Conservation (phyloP, 179 eudicot species). For the Carnegiea gigantea region DNA sequence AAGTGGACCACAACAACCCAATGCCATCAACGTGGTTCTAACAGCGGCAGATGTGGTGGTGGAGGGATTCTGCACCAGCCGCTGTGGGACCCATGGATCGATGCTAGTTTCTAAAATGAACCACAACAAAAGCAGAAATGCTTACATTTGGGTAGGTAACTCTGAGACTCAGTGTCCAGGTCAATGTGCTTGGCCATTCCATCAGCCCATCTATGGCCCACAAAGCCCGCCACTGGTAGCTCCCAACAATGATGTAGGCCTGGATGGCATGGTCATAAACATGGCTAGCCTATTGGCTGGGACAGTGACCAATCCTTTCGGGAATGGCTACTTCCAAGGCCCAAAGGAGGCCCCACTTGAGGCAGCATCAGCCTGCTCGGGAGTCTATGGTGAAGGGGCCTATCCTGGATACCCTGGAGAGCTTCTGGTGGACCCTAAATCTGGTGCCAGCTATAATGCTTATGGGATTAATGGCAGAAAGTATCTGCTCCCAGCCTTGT, state of each 20-base stretch:
- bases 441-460: slow-evolving; percentile 30
- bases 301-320: slow-evolving; percentile 27
- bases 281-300: slow-evolving; percentile 24
- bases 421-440: slow-evolving; percentile 14
- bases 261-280: slow-evolving; percentile 33
- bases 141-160: slow-evolving; percentile 32
- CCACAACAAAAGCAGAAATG: neutral
- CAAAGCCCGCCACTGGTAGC: slow-evolving; percentile 25
- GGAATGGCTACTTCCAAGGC: slow-evolving; percentile 30
- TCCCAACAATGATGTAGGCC: slow-evolving; percentile 22
- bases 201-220: slow-evolving; percentile 28
- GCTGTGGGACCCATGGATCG: slow-evolving; percentile 24
- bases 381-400: slow-evolving; percentile 29
- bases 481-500: slow-evolving; percentile 24
- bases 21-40: slow-evolving; percentile 13
- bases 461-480: slow-evolving; percentile 23
- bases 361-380: slow-evolving; percentile 29
- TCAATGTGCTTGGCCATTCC: slow-evolving; percentile 33
- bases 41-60: slow-evolving; percentile 23
- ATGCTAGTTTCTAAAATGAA: neutral
- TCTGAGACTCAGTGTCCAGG: slow-evolving; percentile 29
- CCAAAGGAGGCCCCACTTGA: slow-evolving; percentile 27
- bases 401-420: slow-evolving; percentile 33
- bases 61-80: slow-evolving; percentile 24
- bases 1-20: slow-evolving; percentile 5